Conservation (phyloP, 2,329 filamentous ascomycete species). For the Aureobasidium mangrovei region DNA sequence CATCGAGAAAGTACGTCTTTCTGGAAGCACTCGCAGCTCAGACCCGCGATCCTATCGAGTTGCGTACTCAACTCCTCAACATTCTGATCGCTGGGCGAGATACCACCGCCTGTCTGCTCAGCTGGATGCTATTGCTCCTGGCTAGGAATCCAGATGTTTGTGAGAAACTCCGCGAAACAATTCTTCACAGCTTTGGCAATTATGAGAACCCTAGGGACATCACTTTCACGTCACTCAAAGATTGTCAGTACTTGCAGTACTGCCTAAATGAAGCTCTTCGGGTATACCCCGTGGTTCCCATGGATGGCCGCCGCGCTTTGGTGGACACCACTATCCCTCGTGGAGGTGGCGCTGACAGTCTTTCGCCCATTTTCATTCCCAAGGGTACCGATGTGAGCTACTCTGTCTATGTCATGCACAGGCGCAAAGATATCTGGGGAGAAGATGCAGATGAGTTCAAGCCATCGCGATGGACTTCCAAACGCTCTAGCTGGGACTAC, state of each 20-base stretch:
- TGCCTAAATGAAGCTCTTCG: slow-evolving; percentile 57
- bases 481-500: slow-evolving; percentile 26
- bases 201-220: slow-evolving; percentile 33
- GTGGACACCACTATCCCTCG: slow-evolving; percentile 44
- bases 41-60: slow-evolving; percentile 35
- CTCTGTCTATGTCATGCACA: slow-evolving; percentile 42
- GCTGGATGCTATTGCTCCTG: slow-evolving; percentile 27
- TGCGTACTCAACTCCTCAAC: slow-evolving; percentile 40
- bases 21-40: slow-evolving; percentile 38
- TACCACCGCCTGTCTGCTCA: slow-evolving; percentile 47
- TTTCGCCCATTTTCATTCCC: slow-evolving; percentile 41
- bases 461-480: slow-evolving; percentile 39
- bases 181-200: slow-evolving; percentile 19
- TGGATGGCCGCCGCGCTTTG: slow-evolving; percentile 43
- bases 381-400: slow-evolving; percentile 40
- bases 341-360: slow-evolving; percentile 41
- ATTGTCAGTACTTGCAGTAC: slow-evolving; percentile 36
- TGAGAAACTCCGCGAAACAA: slow-evolving; percentile 21
- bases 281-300: slow-evolving; percentile 46
- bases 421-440: slow-evolving; percentile 40
- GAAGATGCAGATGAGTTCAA: slow-evolving; percentile 40
- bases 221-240: slow-evolving; percentile 22
- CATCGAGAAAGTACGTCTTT: slow-evolving; percentile 38
- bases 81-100: slow-evolving; percentile 47
- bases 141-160: slow-evolving; percentile 25